Evolutionary conservation across 352 stramenopile species (phyloP).

Genomic region (Pythium aphanidermatum): DNA sequence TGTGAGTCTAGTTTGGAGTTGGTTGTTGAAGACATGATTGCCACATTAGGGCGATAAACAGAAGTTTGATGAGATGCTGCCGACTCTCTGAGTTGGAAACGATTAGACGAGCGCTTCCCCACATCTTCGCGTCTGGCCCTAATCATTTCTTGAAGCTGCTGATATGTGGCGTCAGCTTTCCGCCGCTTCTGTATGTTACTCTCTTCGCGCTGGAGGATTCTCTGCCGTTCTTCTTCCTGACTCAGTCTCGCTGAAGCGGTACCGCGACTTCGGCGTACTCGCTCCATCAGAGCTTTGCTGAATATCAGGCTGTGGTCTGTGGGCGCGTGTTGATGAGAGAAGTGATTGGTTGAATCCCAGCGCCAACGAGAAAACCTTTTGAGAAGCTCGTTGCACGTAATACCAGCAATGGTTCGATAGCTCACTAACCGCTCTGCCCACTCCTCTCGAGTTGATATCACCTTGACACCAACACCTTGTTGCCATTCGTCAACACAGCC

Average conservation of each 20-base stretch:
- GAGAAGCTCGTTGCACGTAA: slow-evolving; percentile 23
- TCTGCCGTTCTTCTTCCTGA: slow-evolving; percentile 14
- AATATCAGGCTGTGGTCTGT: not conserved
- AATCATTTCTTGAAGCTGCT: slow-evolving; percentile 21
- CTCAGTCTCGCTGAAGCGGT: slow-evolving; percentile 16
- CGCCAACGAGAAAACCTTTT: slow-evolving; percentile 25
- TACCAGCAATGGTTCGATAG: slow-evolving; percentile 38
- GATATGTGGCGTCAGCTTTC: slow-evolving; percentile 11
- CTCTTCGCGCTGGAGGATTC: slow-evolving; percentile 3
- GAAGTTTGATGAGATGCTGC: no score
- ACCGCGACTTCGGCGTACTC: slow-evolving; percentile 10
- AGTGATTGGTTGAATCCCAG: slow-evolving; percentile 43
- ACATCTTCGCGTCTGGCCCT: not conserved
- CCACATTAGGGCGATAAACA: no score
- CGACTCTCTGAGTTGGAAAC: no score
- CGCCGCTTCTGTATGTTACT: slow-evolving; percentile 17
- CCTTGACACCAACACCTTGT: no score
- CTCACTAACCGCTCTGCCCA: slow-evolving; percentile 39
- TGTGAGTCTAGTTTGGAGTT: no score
- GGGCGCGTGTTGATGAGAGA: no score
- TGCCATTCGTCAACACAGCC: no score
- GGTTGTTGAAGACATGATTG: no score
- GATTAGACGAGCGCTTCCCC: not conserved
- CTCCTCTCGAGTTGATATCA: no score
- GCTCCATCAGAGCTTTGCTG: slow-evolving; percentile 17